These are phyloP conservation scores for Micractinium sp. DNA, from an alignment of 139 green algal species.

Conservation along the genomic window DNA sequence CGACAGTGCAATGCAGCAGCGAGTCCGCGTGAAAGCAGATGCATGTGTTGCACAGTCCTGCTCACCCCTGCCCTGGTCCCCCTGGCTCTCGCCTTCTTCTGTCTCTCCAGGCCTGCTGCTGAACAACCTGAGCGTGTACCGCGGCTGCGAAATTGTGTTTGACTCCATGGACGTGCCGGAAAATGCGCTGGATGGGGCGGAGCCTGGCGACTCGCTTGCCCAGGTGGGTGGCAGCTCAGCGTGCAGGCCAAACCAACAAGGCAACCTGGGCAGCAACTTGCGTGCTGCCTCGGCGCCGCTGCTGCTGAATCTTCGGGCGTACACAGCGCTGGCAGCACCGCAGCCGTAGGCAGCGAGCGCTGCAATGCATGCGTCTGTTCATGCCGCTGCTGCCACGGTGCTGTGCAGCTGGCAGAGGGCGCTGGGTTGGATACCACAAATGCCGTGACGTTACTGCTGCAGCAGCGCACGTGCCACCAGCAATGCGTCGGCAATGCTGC, in stretches of 20 bases:
- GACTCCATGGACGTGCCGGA: constrained; percentile 78
- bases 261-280: background rate
- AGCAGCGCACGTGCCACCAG: too few relatives aligned
- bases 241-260: too few relatives aligned
- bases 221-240: background rate
- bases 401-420: too few relatives aligned
- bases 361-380: too few relatives aligned
- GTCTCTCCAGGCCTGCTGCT: constrained; percentile 74
- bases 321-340: too few relatives aligned
- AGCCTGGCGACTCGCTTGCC: background rate
- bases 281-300: too few relatives aligned
- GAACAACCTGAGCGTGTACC: constrained; percentile 76
- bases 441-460: too few relatives aligned
- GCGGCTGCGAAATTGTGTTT: constrained; percentile 79
- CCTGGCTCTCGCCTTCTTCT: background rate
- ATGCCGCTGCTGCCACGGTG: too few relatives aligned
- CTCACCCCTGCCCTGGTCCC: background rate
- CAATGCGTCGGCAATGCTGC: too few relatives aligned
- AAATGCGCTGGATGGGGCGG: constrained; percentile 15
- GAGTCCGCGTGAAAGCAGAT: background rate
- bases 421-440: too few relatives aligned
- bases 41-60: background rate
- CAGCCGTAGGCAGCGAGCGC: too few relatives aligned
- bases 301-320: too few relatives aligned
- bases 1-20: background rate